phyloP scores from a whole-genome alignment of 2,329 filamentous ascomycete genomes.

The Fusarium sp. region DNA sequence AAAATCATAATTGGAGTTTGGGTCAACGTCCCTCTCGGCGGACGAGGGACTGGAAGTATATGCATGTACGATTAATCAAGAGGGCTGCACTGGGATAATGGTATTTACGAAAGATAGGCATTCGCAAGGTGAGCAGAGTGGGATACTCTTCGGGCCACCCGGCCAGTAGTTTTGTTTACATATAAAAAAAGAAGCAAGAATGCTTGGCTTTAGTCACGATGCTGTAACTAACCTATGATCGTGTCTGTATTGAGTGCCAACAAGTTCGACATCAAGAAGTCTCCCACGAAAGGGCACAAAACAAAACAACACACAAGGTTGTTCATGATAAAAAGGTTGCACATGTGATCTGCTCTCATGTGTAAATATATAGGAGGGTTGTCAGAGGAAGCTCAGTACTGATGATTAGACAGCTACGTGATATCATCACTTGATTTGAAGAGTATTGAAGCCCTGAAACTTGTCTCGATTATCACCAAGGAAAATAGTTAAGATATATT shows the following conservation, averaged over 20 bases:
- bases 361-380: background rate
- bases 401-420: background rate
- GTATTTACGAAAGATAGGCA: background rate
- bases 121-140: slow-evolving; percentile 3
- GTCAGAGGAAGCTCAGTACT: background rate
- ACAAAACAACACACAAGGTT: background rate
- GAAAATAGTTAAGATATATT: slow-evolving; percentile 8
- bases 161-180: background rate
- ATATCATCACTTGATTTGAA: background rate
- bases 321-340: background rate
- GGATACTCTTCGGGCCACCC: background rate
- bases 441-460: background rate
- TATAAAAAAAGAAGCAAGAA: background rate
- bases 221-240: too few relatives aligned
- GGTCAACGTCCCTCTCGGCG: background rate
- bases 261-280: background rate
- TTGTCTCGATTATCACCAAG: background rate
- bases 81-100: slow-evolving; percentile 1
- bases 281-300: background rate
- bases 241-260: background rate
- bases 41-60: background rate
- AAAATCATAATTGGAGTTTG: slow-evolving; percentile 28
- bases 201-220: background rate
- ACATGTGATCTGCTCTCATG: background rate
- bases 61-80: background rate